Percentiles rank a stretch among this genome's conserved stretches.
Evolutionary conservation across 225 moss, liverwort and hornwort species (phyloP).

Genomic region (Straminergon stramineum): DNA sequence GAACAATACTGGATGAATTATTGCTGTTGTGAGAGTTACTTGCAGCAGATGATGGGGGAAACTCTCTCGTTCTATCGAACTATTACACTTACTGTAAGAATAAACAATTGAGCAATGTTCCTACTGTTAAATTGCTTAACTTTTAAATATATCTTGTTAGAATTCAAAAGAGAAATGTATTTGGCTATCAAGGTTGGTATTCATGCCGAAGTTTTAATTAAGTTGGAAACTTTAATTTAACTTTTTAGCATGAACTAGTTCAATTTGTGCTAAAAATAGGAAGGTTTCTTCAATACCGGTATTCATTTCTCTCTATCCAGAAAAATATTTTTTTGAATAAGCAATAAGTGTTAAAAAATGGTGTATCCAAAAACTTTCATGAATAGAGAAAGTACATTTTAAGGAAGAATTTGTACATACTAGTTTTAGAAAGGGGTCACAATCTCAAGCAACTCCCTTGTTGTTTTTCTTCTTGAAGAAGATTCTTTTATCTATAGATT

Average conservation of each 20-base stretch:
- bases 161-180: neutral
- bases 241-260: neutral
- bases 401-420: neutral
- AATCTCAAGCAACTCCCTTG: neutral
- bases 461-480: neutral
- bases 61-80: neutral
- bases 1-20: neutral
- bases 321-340: neutral
- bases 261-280: neutral
- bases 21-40: neutral
- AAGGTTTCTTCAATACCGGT: rapidly evolving
- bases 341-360: neutral
- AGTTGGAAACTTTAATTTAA: neutral
- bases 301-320: neutral
- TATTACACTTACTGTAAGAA: neutral
- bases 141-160: neutral
- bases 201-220: neutral
- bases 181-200: neutral
- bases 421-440: neutral
- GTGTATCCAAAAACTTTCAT: neutral
- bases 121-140: neutral
- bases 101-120: neutral
- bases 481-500: neutral
- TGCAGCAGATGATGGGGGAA: neutral
- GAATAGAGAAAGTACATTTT: neutral